Evolutionary conservation across 306 rosid species (phyloP).

Genomic region (Quillaja saponaria): DNA sequence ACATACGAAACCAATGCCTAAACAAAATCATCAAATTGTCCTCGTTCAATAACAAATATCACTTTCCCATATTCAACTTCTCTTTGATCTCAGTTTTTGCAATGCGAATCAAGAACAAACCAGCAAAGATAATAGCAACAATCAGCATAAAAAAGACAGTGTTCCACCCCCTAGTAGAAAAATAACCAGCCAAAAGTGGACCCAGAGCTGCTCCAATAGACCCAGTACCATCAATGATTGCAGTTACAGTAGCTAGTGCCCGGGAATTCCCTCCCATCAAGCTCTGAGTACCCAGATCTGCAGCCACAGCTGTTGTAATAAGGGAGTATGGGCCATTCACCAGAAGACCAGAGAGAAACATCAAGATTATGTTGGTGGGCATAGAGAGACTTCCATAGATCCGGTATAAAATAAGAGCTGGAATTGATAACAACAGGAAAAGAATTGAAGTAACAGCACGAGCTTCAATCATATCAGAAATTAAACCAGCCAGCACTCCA

Average conservation of each 20-base stretch:
- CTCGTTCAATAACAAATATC: constrained; percentile 36
- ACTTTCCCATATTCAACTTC: constrained; percentile 49
- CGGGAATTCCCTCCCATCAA: constrained; percentile 48
- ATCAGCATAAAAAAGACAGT: constrained; percentile 75
- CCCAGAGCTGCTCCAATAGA: constrained; percentile 89
- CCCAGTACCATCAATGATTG: constrained; percentile 93
- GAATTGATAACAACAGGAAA: constrained; percentile 76
- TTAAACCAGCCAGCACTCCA: constrained; percentile 77
- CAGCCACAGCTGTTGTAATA: constrained; percentile 88
- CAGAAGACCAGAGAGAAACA: constrained; percentile 70
- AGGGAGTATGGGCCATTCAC: constrained; percentile 74
- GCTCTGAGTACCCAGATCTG: constrained; percentile 83
- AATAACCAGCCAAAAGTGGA: constrained; percentile 82
- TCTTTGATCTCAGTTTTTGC: constrained; percentile 65
- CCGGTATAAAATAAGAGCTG: constrained; percentile 73
- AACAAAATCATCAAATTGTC: constrained; percentile 21
- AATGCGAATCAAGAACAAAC: constrained; percentile 56
- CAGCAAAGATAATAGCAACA: constrained; percentile 63
- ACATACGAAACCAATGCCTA: constrained; percentile 7
- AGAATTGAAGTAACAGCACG: constrained; percentile 74
- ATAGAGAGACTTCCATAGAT: constrained; percentile 71
- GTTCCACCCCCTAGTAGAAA: constrained; percentile 78
- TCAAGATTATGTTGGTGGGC: constrained; percentile 56
- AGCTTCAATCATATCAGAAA: constrained; percentile 87
- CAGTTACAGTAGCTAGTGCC: constrained; percentile 83